Evolutionary conservation across 768 basidiomycete genomes (phyloP).

Genomic region (Boletus edulis): DNA sequence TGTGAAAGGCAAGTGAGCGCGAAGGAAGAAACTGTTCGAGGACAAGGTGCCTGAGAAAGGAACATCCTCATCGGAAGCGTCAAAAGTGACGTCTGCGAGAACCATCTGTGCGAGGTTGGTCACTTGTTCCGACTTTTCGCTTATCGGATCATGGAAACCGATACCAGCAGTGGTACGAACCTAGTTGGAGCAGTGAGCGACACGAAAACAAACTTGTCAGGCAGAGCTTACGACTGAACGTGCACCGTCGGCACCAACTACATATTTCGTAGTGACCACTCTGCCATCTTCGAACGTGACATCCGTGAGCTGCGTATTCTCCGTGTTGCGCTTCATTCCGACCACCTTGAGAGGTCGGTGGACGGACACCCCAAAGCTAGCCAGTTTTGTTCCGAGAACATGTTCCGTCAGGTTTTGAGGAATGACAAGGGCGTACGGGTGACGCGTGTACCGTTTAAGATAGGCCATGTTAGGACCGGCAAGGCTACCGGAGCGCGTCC

Average conservation of each 20-base stretch:
- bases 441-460: conserved; percentile 42
- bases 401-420: conserved; percentile 49
- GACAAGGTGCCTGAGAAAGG: not conserved
- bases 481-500: conserved; percentile 31
- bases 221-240: conserved; percentile 38
- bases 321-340: conserved; percentile 32
- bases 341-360: conserved; percentile 39
- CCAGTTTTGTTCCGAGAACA: conserved; percentile 35
- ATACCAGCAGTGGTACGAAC: conserved; percentile 44
- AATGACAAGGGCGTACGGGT: conserved; percentile 41
- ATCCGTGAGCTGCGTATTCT: conserved; percentile 31
- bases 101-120: conserved; percentile 33
- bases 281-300: conserved; percentile 49
- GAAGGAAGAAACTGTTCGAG: conserved; percentile 13
- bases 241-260: conserved; percentile 53
- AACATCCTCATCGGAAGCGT: not conserved
- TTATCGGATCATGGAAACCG: conserved; percentile 44
- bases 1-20: conserved; percentile 8
- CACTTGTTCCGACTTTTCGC: conserved; percentile 20
- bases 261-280: conserved; percentile 42
- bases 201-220: not conserved
- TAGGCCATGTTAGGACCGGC: conserved; percentile 30
- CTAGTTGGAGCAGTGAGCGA: conserved; percentile 24
- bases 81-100: conserved; percentile 20
- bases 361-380: conserved; percentile 32